phyloP scores from a whole-genome alignment of 805 yeast species.

The Myxozyma mucilagina region DNA sequence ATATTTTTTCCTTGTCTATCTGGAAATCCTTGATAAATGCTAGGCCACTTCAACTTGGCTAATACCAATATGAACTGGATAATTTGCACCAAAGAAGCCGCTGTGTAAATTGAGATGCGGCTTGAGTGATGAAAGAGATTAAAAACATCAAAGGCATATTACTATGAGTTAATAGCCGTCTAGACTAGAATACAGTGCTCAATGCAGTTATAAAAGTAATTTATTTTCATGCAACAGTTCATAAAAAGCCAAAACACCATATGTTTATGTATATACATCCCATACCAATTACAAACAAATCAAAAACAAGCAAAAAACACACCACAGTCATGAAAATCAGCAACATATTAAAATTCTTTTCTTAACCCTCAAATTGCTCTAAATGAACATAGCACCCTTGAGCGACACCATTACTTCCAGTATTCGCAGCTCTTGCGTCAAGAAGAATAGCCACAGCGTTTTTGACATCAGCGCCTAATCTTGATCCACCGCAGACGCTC shows the following conservation, averaged over 20 bases:
- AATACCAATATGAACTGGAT: too few relatives aligned
- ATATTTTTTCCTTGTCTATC: too few relatives aligned
- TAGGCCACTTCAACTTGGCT: too few relatives aligned
- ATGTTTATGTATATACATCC: background rate
- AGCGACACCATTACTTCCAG: slow-evolving; percentile 29
- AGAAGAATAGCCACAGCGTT: slow-evolving; percentile 23
- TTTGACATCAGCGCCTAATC: slow-evolving; percentile 12
- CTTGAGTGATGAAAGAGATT: too few relatives aligned
- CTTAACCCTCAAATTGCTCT: slow-evolving; percentile 22
- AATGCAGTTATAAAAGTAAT: too few relatives aligned
- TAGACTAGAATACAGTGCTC: too few relatives aligned
- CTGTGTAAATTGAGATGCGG: too few relatives aligned
- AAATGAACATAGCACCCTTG: slow-evolving; percentile 34
- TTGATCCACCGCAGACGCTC: slow-evolving; percentile 32
- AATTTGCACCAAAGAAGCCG: too few relatives aligned
- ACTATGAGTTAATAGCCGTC: too few relatives aligned
- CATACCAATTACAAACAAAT: background rate
- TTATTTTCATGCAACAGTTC: background rate
- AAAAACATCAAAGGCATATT: too few relatives aligned
- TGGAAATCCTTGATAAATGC: too few relatives aligned
- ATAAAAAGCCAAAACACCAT: background rate
- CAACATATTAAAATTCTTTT: background rate
- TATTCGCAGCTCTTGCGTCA: slow-evolving; percentile 32
- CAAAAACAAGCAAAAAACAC: background rate
- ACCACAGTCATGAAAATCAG: background rate